Base-by-base conservation (phyloP, 139 green algal species). In the Bryopsis sp. region DNA sequence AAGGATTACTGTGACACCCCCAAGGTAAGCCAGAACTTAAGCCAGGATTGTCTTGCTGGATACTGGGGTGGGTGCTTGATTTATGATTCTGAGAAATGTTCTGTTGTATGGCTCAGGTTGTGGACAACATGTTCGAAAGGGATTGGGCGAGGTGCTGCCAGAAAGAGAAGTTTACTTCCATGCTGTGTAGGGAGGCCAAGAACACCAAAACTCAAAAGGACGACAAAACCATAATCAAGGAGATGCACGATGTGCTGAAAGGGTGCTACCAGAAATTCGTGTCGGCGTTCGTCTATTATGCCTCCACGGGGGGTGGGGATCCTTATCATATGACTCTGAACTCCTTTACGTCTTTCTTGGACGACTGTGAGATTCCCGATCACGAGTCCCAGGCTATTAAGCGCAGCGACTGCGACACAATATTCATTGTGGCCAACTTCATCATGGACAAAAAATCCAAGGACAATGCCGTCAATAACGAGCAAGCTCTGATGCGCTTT, bases 351-450 rank as follows among this genome's bases (percentile, higher is more conserved):
- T 58, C 63, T n/a, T 80, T 87, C 48, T 76, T 86, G 34, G 86
- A 92, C 50, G 83, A 88, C 26, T 85, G 78, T 67, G 54, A 67
- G n/a, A 86, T 92, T 68, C 74, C 81, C 2, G 86, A 92, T 73
- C 35, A 68, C 2, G 85, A 92, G 47, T 79, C 64, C 15, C 74
- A 79, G 48, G 79, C 75, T 39, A 74, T 83, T 73, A 90, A 89
- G 83, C 77, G 85, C 29, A 85, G 74, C 19, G 86, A 92, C 73
- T 89, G 83, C 72, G 86, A 92, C 80, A 92, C 86, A 28, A 78
- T 91, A 38, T 92, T 92, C 81, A 92, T 92, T 47, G 79, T 90
- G 1, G 83, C 81, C 75, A 92, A 90, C 76, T 91, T 88, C 69
- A 76, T 88, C 77, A 76, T 79, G 1, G 82, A 88, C 74, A 87